Evolutionary conservation across 805 yeast species (phyloP), one percentile per base, ranked within the genome.

Genomic region (Candida palmyrensis): DNA sequence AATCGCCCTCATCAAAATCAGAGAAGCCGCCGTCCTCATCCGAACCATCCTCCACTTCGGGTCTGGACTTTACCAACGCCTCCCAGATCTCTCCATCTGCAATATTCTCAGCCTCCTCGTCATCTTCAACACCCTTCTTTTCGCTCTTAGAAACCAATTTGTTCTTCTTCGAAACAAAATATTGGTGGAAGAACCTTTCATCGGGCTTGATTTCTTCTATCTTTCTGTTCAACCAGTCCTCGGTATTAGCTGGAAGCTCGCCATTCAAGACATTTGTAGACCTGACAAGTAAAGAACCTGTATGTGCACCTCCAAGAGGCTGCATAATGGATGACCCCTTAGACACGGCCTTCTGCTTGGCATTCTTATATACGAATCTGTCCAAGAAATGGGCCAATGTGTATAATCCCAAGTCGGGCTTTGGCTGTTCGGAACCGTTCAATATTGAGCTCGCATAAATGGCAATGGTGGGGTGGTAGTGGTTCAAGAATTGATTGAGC

Each of bases 301-400:
- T 79, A 41, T 81, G 83, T 1, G 78, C 71, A 42, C 96, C 97
- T 28, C 94, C 88, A 43, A 92, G 68, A 32, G 98, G 97, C 68
- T 92, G 98, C 97, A 92, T 92, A 53, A 92, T 89, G 27, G 97
- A 87, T 3, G 82, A 68, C 49, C 97, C 97, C 54, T 83, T 79
- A n/a, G 79, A 63, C 21, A 66, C 56, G 13, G 78, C 68, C 57
- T 82, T 84, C 48, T 77, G 82, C 63, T 86, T 87, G 30, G 96
- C 86, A 56, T 88, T 87, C 62, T 86, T 82, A 66, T 92, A 92
- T 25, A 92, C 96, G 62, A 94, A 92, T 57, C 95, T 77, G 59
- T 92, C 96, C 62, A 92, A 71, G 76, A 92, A 92, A 59, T 88
- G 97, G 14, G 84, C 70, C 42, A 92, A 67, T 1, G 96, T 80